Evolutionary conservation across 23 red algal genomes (phyloP).

Genomic region (Agarophyton chilense): DNA sequence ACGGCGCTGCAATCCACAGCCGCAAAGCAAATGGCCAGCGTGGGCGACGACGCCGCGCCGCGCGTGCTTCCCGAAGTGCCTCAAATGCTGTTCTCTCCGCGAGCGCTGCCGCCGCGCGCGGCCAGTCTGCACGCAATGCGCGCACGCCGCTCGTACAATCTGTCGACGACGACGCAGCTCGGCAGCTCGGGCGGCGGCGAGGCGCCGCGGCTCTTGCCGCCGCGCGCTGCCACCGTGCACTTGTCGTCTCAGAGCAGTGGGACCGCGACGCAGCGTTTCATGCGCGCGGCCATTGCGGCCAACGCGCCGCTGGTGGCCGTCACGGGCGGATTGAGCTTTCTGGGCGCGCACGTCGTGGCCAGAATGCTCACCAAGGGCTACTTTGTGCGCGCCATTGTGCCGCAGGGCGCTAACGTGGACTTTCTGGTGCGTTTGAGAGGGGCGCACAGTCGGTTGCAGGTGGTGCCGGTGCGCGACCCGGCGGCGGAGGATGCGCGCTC

Average conservation of each 20-base stretch:
- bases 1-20: too few relatives aligned
- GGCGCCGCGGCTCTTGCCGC: background rate
- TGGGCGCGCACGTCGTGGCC: constrained; percentile 48
- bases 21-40: background rate
- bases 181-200: background rate
- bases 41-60: background rate
- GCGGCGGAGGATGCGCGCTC: constrained; percentile 65
- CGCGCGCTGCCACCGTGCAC: background rate
- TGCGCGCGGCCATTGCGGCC: constrained; percentile 39
- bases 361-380: constrained; percentile 54
- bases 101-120: background rate
- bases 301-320: constrained; percentile 52
- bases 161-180: background rate
- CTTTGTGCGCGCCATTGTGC: constrained; percentile 60
- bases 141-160: too few relatives aligned
- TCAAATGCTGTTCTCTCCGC: background rate
- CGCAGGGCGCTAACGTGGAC: constrained; percentile 42
- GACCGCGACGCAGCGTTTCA: constrained; percentile 28
- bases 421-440: constrained; percentile 39
- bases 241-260: background rate
- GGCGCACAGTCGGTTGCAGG: constrained; percentile 23
- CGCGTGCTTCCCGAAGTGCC: background rate
- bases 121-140: too few relatives aligned
- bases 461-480: constrained; percentile 60
- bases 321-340: constrained; percentile 35